Conservation (phyloP, 768 basidiomycete genomes). For the Cystofilobasidium macerans region DNA sequence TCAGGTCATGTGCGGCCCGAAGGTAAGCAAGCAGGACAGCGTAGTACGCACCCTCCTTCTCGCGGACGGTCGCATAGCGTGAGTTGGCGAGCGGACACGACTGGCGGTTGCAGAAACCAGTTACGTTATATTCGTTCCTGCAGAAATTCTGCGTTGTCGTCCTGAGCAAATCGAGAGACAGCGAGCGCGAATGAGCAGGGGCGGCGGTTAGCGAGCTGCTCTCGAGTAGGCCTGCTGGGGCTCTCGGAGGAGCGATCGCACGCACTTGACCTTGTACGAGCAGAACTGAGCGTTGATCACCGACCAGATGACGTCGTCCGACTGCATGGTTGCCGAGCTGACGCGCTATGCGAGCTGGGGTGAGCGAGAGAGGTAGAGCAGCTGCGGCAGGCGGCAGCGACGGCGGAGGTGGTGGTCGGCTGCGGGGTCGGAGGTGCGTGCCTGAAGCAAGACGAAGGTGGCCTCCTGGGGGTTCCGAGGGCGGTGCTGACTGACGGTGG, state of each 20-base stretch:
- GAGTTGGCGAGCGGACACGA: conserved; percentile 98
- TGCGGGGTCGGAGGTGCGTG: too few relatives aligned
- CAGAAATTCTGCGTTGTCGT: conserved; percentile 96
- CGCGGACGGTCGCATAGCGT: conserved; percentile 92
- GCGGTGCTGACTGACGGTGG: too few relatives aligned
- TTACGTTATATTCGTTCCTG: conserved; percentile 96
- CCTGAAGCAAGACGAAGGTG: too few relatives aligned
- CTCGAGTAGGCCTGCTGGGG: background rate
- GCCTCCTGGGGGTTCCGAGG: too few relatives aligned
- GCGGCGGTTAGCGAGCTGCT: background rate
- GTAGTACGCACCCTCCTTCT: conserved; percentile 64
- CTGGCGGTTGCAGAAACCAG: conserved; percentile 85
- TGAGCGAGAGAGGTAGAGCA: too few relatives aligned
- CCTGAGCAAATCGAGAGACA: conserved; percentile 40
- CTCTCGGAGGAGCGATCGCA: conserved; percentile 18
- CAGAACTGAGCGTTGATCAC: conserved; percentile 84
- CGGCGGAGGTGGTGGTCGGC: too few relatives aligned
- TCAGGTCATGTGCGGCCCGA: background rate
- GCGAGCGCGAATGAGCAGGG: conserved; percentile 2
- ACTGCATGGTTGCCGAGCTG: conserved; percentile 37
- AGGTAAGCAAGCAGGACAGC: background rate
- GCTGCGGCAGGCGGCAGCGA: too few relatives aligned
- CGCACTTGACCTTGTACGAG: conserved; percentile 99
- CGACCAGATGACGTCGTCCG: conserved; percentile 96
- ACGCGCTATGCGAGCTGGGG: too few relatives aligned